Evolutionary conservation across 177 flowering plant species (phyloP), one percentile per base, ranked within the genome.

Genomic region (Telopea speciosissima): DNA sequence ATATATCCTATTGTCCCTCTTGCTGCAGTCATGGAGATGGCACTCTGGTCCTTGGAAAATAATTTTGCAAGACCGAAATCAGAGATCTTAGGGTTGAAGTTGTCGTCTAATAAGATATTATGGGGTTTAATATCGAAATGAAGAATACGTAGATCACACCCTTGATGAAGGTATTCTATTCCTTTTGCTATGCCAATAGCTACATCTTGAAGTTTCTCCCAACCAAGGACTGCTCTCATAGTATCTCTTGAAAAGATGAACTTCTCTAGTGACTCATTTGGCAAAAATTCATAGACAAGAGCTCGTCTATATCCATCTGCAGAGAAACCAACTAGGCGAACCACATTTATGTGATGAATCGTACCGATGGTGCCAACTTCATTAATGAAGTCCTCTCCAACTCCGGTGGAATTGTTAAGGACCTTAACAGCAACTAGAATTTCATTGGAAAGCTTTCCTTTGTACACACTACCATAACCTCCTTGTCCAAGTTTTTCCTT

Each of bases 81-180:
- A 11, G 76, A 77, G 13, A 80, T 72, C 68, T 80, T 80, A 1
- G 80, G 80, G 33, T 42, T 70, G 62, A 77, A 80, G 54, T 77
- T 75, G 1, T 70, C 22, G 49, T 80, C 83, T 5, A 80, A 45
- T 45, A 77, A 66, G n/a, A 80, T 67, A 31, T 80, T 80, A 11
- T 75, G 80, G 0, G 80, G 83, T 56, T 77, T 80, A 67, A 77
- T 80, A 33, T 80, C 78, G 17, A 80, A 77, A 63, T 77, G 83
- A 24, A 77, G 78, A n/a, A 80, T 80, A 23, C 70, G 56, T 26
- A 69, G 70, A 16, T 75, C 66, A 23, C 83, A 80, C 3, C 83
- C 83, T 28, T 70, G 78, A 49, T 77, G 82, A 22, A 80, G 68
- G 59, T 80, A 80, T 28, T 75, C 78, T 23, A 80, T 72, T 36